phyloP scores from a whole-genome alignment of 2,329 filamentous ascomycete genomes.

The Monosporascus cannonballus region DNA sequence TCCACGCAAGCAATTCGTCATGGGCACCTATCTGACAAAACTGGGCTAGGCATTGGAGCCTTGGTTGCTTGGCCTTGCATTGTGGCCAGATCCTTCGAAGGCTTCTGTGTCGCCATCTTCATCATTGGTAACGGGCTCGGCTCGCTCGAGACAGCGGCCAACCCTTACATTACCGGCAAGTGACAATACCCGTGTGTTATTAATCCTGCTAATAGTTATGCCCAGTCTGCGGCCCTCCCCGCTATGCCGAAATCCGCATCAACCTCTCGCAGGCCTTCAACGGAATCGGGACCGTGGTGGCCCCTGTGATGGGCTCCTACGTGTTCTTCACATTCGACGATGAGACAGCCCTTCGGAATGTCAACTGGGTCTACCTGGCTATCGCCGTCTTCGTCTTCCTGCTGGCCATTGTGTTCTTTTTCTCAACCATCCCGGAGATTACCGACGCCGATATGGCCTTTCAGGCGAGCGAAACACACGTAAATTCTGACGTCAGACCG shows the following conservation, averaged over 20 bases:
- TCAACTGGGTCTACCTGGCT: slow-evolving; percentile 72
- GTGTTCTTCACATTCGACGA: slow-evolving; percentile 64
- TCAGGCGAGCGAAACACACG: slow-evolving; percentile 48
- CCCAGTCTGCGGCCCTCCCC: slow-evolving; percentile 57
- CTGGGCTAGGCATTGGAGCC: slow-evolving; percentile 42
- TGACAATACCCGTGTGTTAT: neutral
- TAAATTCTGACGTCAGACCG: slow-evolving; percentile 52
- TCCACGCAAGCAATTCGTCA: neutral
- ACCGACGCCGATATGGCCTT: slow-evolving; percentile 60
- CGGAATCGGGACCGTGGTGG: slow-evolving; percentile 67
- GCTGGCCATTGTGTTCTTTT: slow-evolving; percentile 60
- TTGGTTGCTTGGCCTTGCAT: slow-evolving; percentile 50
- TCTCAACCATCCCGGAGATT: slow-evolving; percentile 65
- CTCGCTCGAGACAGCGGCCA: slow-evolving; percentile 71
- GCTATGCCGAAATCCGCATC: slow-evolving; percentile 64
- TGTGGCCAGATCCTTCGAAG: slow-evolving; percentile 60
- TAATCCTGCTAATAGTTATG: slow-evolving; percentile 5
- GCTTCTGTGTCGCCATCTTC: slow-evolving; percentile 68
- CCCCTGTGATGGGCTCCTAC: slow-evolving; percentile 65
- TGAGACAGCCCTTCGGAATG: slow-evolving; percentile 53
- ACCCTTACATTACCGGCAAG: slow-evolving; percentile 61
- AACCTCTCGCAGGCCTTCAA: slow-evolving; percentile 75
- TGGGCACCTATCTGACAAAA: slow-evolving; percentile 12
- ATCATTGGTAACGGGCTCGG: slow-evolving; percentile 68
- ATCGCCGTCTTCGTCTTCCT: slow-evolving; percentile 66